Base-by-base conservation (phyloP, 164 flowering plant genomes). In the Buxus sempervirens region DNA sequence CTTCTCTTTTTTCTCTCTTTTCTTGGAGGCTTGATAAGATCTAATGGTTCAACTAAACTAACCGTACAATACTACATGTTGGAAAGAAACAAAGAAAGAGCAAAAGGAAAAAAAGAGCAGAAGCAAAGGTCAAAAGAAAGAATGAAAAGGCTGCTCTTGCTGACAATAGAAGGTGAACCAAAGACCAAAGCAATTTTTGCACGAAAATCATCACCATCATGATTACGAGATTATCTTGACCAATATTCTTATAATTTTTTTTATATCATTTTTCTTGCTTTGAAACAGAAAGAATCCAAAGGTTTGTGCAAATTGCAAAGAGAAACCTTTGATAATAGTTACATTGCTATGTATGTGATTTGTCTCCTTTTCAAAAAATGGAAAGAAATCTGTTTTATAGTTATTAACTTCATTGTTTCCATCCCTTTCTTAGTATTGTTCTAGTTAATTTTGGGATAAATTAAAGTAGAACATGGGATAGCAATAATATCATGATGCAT, bases 201-300 rank as follows among this genome's bases (percentile, higher is more conserved):
- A 85, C 86, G 77, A 82, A 86, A 86, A 88, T 83, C 88, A 88
- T 79, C 88, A 82, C 79, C 82, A 60, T 22, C 64, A 81, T 86
- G 74, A 86, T 85, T 86, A 80, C 85, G 53, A 64, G 62, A 74
- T 75, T 79, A 72, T 82, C 83, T 66, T 79, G 79, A 55, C 79
- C 32, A 45, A 26, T 72, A 67, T 76, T 72, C 57, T 58, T 72
- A 24, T 16, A 70, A 58, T 59, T 53, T 18, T 20, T 62, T 69
- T 55, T 69, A 22, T 38, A 55, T 58, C 45, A 32, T 70, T 69
- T 63, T 41, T 62, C 38, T 64, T 65, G 54, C 64, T 65, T 49
- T 49, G 26, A 25, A 65, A 25, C 60, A 62, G 59, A 68, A 25
- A 32, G 70, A 71, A 74, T 62, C 73, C 60, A 66, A 77, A 76